Conservation (phyloP, 148 eudicot genomes). For the Spergularia marina region DNA sequence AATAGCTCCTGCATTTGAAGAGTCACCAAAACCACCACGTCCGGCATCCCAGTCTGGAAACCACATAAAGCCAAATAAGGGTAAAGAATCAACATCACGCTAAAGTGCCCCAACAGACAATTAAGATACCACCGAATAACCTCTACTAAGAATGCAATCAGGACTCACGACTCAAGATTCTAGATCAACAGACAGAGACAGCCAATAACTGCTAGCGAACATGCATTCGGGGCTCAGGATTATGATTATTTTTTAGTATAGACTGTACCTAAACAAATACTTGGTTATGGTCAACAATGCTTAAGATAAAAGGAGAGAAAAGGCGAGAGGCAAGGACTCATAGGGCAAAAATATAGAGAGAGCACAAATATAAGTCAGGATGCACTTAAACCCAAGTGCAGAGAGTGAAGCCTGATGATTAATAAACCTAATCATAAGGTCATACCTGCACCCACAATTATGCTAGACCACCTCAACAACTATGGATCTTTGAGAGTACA, state of each 20-base stretch:
- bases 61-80: not conserved
- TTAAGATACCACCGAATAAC: not conserved
- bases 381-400: not conserved
- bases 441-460: not conserved
- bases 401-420: not conserved
- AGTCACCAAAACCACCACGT: conserved; percentile 71
- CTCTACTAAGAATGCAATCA: conserved; percentile 1
- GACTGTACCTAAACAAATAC: not conserved
- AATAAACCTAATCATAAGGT: not conserved
- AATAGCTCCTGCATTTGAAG: conserved; percentile 43
- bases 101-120: not conserved
- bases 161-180: no score
- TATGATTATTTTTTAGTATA: not conserved
- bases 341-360: not conserved
- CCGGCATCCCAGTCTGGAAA: conserved; percentile 78
- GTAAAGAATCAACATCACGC: not conserved
- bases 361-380: not conserved
- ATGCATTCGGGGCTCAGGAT: not conserved
- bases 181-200: not conserved
- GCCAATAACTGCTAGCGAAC: conserved; percentile 1
- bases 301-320: not conserved
- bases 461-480: conserved; percentile 13
- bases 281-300: conserved; percentile 8
- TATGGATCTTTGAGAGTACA: conserved; percentile 1
- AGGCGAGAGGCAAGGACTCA: no score